Evolutionary conservation across 2,329 filamentous ascomycete genomes (phyloP).

Genomic region (Colletotrichum tanaceti): DNA sequence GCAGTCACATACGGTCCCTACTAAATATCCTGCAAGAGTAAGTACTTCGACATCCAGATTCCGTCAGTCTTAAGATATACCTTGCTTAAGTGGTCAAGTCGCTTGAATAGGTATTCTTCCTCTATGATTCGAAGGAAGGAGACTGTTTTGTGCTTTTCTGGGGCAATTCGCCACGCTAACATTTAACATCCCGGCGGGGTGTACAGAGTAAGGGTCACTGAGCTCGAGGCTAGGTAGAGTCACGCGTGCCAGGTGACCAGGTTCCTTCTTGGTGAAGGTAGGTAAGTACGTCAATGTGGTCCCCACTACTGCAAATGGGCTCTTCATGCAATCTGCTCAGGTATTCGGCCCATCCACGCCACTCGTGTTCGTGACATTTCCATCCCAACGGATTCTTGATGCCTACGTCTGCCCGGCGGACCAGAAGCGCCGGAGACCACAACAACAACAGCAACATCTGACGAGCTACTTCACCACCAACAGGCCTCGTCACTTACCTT

Average conservation of each 20-base stretch:
- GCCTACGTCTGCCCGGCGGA: slow-evolving; percentile 15
- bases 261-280: not conserved
- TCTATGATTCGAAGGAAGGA: too few species aligned
- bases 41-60: too few species aligned
- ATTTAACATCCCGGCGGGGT: too few species aligned
- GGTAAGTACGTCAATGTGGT: slow-evolving; percentile 24
- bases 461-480: not conserved
- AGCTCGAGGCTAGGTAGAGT: not conserved
- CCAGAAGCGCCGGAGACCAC: slow-evolving; percentile 13
- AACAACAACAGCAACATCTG: not conserved
- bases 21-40: too few species aligned
- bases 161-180: too few species aligned
- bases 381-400: slow-evolving; percentile 21
- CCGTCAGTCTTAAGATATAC: too few species aligned
- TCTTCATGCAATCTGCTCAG: slow-evolving; percentile 36
- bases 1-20: too few species aligned
- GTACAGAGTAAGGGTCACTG: too few species aligned
- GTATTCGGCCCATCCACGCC: slow-evolving; percentile 18
- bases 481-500: not conserved
- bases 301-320: slow-evolving; percentile 33
- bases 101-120: too few species aligned
- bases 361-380: slow-evolving; percentile 22
- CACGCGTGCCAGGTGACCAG: not conserved
- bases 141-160: too few species aligned
- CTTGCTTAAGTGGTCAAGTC: too few species aligned